Base-by-base conservation (phyloP, 116 monocot species). In the Cymodocea nodosa region DNA sequence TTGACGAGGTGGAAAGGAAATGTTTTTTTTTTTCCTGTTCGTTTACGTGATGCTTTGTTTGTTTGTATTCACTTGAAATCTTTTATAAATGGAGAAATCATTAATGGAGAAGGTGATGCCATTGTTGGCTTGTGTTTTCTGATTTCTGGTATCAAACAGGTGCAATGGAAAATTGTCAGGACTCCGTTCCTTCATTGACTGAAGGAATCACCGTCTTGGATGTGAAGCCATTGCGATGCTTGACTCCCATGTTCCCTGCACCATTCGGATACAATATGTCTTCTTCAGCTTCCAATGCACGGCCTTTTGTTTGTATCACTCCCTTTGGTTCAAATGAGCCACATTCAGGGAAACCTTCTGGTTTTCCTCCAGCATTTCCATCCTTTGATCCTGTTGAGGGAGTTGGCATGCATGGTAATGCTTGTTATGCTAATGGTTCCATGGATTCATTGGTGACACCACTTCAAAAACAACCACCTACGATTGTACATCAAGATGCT, bases 171-270 rank as follows among this genome's bases (percentile, higher is more conserved):
- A 67, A n/a, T 52, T 20, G 0, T 20, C 36, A 53, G 35, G 62
- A 37, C 6, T 36, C 48, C 34, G n/a, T 39, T 63, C 6, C 18
- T 30, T 35, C 59, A 4, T 60, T 68, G n/a, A 39, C 14, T 9
- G 22, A 50, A 12, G 23, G 40, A 58, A 39, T 15, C 17, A 18
- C 50, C 6, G 35, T 69, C 9, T 23, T 69, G 69, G 84, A 90
- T 70, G 84, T 73, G 12, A 86, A 86, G 40, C 90, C 90, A 2
- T 52, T 90, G 34, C 52, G 83, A 25, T 63, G 74, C 37, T 69
- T 90, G 68, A 40, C 90, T 17, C 90, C 90, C 0, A 75, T 90
- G 81, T 84, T 81, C 67, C 90, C 90, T 23, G 63, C 85, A 0
- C 64, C 77, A 16, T 55, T 76, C 36, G 90, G 79, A 4, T 67